Conservation (phyloP, 164 flowering plant genomes). For the Vitis rupestris region DNA sequence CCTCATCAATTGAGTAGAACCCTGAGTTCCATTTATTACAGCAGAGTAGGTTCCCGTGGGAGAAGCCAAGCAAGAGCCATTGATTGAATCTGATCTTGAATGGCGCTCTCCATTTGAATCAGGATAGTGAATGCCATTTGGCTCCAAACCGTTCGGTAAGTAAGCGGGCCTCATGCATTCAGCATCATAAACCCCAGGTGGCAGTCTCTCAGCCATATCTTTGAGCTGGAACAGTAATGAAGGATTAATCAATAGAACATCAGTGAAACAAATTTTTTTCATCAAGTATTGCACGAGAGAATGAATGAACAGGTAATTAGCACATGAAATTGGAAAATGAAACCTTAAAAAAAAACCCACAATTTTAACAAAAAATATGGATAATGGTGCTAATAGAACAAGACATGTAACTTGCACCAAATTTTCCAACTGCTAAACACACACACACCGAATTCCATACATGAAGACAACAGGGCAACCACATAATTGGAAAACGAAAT, state of each 20-base stretch:
- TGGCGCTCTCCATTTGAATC: constrained; percentile 41
- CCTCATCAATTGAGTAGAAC: constrained; percentile 15
- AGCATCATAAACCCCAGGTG: constrained; percentile 56
- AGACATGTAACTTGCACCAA: too few species aligned
- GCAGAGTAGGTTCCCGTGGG: constrained; percentile 22
- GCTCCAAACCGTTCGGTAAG: constrained; percentile 54
- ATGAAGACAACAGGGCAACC: too few species aligned
- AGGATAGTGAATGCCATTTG: constrained; percentile 34
- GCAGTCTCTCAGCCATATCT: constrained; percentile 74
- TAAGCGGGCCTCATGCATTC: constrained; percentile 36
- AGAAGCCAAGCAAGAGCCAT: constrained; percentile 31
- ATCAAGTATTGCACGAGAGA: too few species aligned
- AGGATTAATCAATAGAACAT: constrained; percentile 12
- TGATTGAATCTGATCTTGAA: constrained; percentile 38
- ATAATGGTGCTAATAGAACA: background rate
- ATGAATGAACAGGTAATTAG: background rate
- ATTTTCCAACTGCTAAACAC: too few species aligned
- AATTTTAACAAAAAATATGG: background rate
- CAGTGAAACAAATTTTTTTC: background rate
- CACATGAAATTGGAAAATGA: background rate
- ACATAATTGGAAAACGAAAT: background rate
- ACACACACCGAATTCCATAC: too few species aligned
- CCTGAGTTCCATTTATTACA: constrained; percentile 22
- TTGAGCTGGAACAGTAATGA: constrained; percentile 46
- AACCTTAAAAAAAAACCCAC: background rate